phyloP scores from a whole-genome alignment of 2,329 filamentous ascomycete species.

The Penicillium freii region DNA sequence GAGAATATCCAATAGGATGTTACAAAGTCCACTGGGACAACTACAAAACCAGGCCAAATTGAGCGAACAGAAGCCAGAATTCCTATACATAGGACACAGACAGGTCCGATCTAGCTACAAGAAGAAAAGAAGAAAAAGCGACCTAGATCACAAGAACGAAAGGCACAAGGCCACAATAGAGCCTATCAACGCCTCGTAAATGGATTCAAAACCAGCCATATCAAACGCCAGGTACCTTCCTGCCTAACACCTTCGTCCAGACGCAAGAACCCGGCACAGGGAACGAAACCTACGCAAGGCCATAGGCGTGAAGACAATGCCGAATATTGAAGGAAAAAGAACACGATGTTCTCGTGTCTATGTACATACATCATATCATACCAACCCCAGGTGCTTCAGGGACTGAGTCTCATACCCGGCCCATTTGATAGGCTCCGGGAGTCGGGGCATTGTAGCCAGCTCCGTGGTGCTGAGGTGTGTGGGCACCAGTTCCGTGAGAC shows the following conservation, averaged over 20 bases:
- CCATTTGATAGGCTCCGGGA: slow-evolving; percentile 67
- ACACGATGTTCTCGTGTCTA: slow-evolving; percentile 32
- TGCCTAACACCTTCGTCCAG: slow-evolving; percentile 29
- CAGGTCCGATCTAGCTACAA: slow-evolving; percentile 8
- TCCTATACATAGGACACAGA: slow-evolving; percentile 9
- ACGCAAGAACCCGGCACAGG: slow-evolving; percentile 20
- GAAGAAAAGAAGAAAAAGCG: slow-evolving; percentile 5
- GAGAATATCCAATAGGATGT: neutral
- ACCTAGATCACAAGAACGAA: slow-evolving; percentile 14
- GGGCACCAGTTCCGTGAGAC: slow-evolving; percentile 49
- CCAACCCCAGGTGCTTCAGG: slow-evolving; percentile 15
- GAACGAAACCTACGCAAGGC: slow-evolving; percentile 25
- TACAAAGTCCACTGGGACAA: neutral
- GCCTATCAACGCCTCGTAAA: slow-evolving; percentile 21
- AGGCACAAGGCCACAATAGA: slow-evolving; percentile 8
- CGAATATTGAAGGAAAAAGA: slow-evolving; percentile 26
- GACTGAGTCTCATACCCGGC: slow-evolving; percentile 28
- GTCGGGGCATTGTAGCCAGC: slow-evolving; percentile 65
- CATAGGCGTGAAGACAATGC: slow-evolving; percentile 25
- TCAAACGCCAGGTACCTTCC: slow-evolving; percentile 33
- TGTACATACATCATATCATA: slow-evolving; percentile 41
- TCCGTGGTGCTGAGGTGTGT: slow-evolving; percentile 52
- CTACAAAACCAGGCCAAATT: neutral
- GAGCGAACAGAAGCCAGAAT: slow-evolving; percentile 1
- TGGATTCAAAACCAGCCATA: slow-evolving; percentile 31